phyloP scores from a whole-genome alignment of 2,329 filamentous ascomycete genomes.

The Chaetomium olivaceum region DNA sequence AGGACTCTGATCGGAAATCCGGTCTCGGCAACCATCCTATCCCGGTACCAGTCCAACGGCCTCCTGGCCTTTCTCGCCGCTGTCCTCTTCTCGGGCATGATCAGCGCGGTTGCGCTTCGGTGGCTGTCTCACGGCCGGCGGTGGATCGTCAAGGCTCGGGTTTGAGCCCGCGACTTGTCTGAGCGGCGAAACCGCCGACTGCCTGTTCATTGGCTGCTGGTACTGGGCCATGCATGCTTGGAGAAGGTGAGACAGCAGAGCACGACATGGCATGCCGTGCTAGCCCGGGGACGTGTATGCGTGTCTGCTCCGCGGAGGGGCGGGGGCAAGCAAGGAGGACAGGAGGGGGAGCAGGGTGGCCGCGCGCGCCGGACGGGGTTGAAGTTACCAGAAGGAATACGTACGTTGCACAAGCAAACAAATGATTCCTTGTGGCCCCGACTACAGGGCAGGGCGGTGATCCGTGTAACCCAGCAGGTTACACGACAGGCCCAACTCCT shows the following conservation, averaged over 20 bases:
- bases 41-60: conserved; percentile 23
- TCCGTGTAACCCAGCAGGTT: background rate
- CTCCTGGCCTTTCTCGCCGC: conserved; percentile 33
- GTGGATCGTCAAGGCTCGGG: conserved; percentile 29
- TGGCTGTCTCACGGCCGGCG: conserved; percentile 29
- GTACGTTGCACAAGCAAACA: conserved; percentile 1
- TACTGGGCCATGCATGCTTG: background rate
- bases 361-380: background rate
- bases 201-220: background rate
- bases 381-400: conserved; percentile 1
- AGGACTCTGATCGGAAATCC: conserved; percentile 33
- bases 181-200: too few relatives aligned
- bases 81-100: conserved; percentile 31
- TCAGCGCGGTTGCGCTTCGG: conserved; percentile 29
- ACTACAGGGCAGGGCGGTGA: conserved; percentile 1
- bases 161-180: conserved; percentile 19
- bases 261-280: conserved; percentile 5
- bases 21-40: conserved; percentile 30
- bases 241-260: conserved; percentile 11
- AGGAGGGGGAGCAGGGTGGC: background rate
- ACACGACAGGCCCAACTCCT: conserved; percentile 9
- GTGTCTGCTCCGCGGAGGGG: background rate
- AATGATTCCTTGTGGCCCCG: background rate
- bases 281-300: background rate
- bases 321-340: background rate